phyloP scores from a whole-genome alignment of 352 stramenopile species.

The Phytophthora constricta region DNA sequence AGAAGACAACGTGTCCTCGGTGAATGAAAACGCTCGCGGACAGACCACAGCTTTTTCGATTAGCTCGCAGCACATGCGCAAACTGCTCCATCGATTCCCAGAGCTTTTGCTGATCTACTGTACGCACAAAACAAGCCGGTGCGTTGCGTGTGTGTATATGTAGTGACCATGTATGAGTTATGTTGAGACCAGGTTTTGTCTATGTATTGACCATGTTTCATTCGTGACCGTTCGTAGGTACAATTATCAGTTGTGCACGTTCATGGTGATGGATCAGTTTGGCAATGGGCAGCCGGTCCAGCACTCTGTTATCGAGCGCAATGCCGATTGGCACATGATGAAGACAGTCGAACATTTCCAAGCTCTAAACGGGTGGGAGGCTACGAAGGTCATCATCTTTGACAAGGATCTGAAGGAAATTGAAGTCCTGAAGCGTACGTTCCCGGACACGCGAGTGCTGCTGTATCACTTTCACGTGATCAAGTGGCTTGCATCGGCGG shows the following conservation, averaged over 20 bases:
- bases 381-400: not conserved
- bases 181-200: not conserved
- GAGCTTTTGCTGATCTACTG: constrained; percentile 17
- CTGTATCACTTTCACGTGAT: not conserved
- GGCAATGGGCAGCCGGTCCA: not conserved
- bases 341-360: not conserved
- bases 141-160: not conserved
- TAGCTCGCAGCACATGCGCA: constrained; percentile 6
- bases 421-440: not conserved
- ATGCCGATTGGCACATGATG: not conserved
- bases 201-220: not conserved
- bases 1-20: not conserved
- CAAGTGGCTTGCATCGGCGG: not conserved
- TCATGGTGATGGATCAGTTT: not conserved
- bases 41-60: constrained; percentile 5
- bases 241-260: not conserved
- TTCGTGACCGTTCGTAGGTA: not conserved
- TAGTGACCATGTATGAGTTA: constrained; percentile 1
- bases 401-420: not conserved
- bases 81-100: constrained; percentile 10
- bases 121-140: constrained; percentile 24
- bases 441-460: not conserved
- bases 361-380: not conserved
- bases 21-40: not conserved
- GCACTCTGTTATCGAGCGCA: not conserved